Base-by-base conservation (phyloP, 768 basidiomycete genomes). In the Lactarius akahatsu region DNA sequence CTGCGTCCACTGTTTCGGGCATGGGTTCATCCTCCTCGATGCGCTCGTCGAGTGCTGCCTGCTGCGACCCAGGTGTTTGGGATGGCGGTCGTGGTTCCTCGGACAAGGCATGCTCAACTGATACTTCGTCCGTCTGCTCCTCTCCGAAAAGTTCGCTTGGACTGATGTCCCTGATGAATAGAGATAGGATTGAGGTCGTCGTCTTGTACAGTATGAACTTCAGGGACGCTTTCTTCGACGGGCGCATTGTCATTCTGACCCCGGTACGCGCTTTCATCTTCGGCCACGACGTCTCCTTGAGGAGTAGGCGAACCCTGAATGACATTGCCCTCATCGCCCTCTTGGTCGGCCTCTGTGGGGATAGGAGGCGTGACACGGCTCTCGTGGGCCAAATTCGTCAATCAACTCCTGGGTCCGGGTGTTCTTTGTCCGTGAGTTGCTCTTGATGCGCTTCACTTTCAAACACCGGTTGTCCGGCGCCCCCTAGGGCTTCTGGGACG, bases 101-200 rank as follows among this genome's bases (percentile, higher is more conserved):
- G 13, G 79, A 79, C 13, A 79, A 74, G 62, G 76, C 74, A 15
- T 76, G 81, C 15, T 80, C 78, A 36, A 79, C 75, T 16, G 65
- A 64, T 9, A 65, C 74, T 52, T 78, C 75, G 15, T 67, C 66
- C 64, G 59, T 43, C 26, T 71, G 74, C 30, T 74, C 70, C 23
- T 74, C 74, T 63, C 74, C 75, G 34, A 59, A 64, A 34, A 47
- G 55, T 18, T 60, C 62, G 36, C 32, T 38, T 4, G 62, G 52
- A 4, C 6, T 11, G n/a, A 2, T 20, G 20, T 67, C 66, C 23
- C 2, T n/a, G 41, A 26, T 26, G 28, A 15, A 20, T 38, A 23
- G 57, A 41, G 11, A 20, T 36, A 32, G 13, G 36, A 41, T 58
- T 20, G 57, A 54, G 16, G 41, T 36, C 18, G 15, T 62, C 57